A percentile compares a stretch with the other conserved stretches of the same genome.
Conservation (phyloP, 148 eudicot genomes). For the Rhododendron williamsianum region DNA sequence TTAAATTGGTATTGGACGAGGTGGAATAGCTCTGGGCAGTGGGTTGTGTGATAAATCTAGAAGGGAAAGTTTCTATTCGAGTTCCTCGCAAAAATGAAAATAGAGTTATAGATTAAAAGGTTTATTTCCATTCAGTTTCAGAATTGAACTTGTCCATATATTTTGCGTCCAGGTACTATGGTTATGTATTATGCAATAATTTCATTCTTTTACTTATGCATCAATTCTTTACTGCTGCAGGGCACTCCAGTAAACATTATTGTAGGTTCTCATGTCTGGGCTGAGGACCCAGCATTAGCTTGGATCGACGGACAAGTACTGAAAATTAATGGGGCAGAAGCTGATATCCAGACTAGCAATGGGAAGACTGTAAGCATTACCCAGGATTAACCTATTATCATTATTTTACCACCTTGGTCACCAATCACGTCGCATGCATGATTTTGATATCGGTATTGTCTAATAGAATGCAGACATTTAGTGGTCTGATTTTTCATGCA, state of each 20-base stretch:
- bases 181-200: background rate
- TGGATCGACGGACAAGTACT: slow-evolving; percentile 63
- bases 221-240: slow-evolving; percentile 33
- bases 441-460: background rate
- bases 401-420: background rate
- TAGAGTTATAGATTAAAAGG: background rate
- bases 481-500: background rate
- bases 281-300: slow-evolving; percentile 57
- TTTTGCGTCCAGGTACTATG: background rate
- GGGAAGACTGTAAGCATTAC: slow-evolving; percentile 51
- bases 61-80: background rate
- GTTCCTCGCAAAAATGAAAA: background rate
- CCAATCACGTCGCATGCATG: background rate
- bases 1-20: background rate
- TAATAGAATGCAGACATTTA: background rate
- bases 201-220: background rate
- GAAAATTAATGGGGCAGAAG: slow-evolving; percentile 36
- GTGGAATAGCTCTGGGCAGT: background rate
- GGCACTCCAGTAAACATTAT: slow-evolving; percentile 78
- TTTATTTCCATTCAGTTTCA: background rate
- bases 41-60: background rate
- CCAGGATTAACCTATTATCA: background rate
- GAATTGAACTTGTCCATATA: background rate
- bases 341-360: slow-evolving; percentile 57
- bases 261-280: slow-evolving; percentile 90